Base-by-base conservation (phyloP, 2,329 filamentous ascomycete species). In the Paecilomyces fulvus region DNA sequence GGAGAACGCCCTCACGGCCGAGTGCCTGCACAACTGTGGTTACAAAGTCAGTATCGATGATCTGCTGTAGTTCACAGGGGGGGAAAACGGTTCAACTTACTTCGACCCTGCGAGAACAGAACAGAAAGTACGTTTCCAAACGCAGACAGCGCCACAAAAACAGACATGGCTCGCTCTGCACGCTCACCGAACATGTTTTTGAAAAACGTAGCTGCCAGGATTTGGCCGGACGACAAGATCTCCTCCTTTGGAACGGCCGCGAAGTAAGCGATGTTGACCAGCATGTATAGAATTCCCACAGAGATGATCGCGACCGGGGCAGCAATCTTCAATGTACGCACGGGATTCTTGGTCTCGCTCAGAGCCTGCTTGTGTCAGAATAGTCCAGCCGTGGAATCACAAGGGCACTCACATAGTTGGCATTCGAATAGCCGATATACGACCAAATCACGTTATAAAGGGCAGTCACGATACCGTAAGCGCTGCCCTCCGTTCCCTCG, bases 1-100 rank as follows among this genome's bases (percentile, higher is more conserved):
- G 87, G 12, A 89, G 65, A 4, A 89, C 73, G 0, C 85, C 85
- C 64, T 90, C 86, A 64, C 87, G 87, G 0, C 83, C 87, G 49
- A 89, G 75, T 67, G 89, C 86, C 59, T 76, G 73, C 49, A 74
- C 67, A 56, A 74, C 70, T 73, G 28, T 49, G 5, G 25, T 50
- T 50, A 17, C 30, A 14, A 8, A 20, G 1, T 51, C 17, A 3
- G 28, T 21, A 54, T 65, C n/a, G 37, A 43, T 43, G 14, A 43
- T 17, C 14, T 17, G n/a, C 12, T 17, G 8, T 8, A 12, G 3
- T 37, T 8, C n/a, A 8, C 20, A 3, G 21, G 21, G 21, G 21
- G 21, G 21, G n/a, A 43, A 28, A 3, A 20, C n/a, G 14, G 37
- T 17, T 43, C 37, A 43, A 43, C 70, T 46, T 67, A 72, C 70